Percentiles rank a stretch among this genome's conserved stretches.
These are phyloP conservation scores for Daldinia sp. DNA, from an alignment of 2,329 filamentous ascomycete species.

Conservation along the genomic window DNA sequence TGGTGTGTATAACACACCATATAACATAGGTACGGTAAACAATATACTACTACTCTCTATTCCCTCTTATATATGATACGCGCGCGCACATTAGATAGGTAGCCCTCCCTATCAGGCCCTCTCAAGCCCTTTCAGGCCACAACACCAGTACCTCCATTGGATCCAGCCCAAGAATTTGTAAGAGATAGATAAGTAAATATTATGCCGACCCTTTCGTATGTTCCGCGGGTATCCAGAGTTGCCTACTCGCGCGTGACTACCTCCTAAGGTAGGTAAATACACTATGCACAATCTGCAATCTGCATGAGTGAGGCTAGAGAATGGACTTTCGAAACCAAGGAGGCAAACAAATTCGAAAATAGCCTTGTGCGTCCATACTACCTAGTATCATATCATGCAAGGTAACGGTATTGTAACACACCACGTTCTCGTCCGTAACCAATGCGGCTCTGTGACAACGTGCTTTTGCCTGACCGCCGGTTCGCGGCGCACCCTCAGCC, in stretches of 20 bases:
- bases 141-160: neutral
- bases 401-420: neutral
- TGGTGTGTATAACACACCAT: no score
- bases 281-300: no score
- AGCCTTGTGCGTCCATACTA: neutral
- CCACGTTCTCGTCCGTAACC: neutral
- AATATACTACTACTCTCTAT: neutral
- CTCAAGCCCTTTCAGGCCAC: neutral
- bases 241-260: neutral
- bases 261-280: neutral
- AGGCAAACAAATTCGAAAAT: conserved; percentile 4
- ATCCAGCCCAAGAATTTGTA: neutral
- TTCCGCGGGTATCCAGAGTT: neutral
- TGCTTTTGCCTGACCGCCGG: neutral
- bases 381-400: neutral
- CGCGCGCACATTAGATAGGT: neutral
- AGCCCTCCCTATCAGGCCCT: neutral
- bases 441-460: neutral
- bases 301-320: conserved; percentile 1
- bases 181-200: neutral
- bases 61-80: neutral
- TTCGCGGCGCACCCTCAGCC: neutral
- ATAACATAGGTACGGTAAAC: no score
- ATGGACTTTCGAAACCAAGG: neutral
- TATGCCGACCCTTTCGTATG: neutral